A percentile compares a stretch with the other conserved stretches of the same genome.
Evolutionary conservation across 306 rosid species (phyloP).

Genomic region (Vachellia collinsii): DNA sequence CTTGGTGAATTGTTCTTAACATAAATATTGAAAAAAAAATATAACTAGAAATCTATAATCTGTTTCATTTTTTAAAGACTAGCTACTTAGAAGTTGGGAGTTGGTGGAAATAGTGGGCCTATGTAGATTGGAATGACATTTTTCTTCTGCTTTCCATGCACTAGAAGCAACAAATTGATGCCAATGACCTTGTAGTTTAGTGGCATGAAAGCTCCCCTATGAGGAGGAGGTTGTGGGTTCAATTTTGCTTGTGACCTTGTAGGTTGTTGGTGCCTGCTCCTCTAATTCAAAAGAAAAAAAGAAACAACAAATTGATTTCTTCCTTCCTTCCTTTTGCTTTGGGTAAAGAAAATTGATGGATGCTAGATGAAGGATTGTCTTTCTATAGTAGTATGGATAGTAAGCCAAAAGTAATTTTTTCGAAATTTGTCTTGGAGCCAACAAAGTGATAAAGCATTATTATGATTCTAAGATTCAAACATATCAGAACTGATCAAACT

Average conservation of each 20-base stretch:
- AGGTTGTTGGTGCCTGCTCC: too few relatives aligned
- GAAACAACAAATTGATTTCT: not conserved
- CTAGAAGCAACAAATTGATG: not conserved
- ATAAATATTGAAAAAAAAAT: not conserved
- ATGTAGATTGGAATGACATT: not conserved
- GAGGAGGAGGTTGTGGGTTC: too few relatives aligned
- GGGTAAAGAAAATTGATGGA: constrained; percentile 11
- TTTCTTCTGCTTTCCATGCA: constrained; percentile 5
- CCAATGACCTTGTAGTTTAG: too few relatives aligned
- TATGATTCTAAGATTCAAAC: constrained; percentile 53
- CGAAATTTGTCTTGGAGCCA: constrained; percentile 24
- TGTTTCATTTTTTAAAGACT: not conserved
- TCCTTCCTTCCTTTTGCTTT: not conserved
- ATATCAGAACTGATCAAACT: constrained; percentile 81
- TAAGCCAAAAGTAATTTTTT: constrained; percentile 24
- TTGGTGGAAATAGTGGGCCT: not conserved
- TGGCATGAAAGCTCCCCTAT: too few relatives aligned
- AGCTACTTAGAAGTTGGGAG: not conserved
- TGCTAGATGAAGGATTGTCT: not conserved
- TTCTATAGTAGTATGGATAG: not conserved
- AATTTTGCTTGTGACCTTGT: too few relatives aligned
- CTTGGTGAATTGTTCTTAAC: not conserved
- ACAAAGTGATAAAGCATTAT: constrained; percentile 28
- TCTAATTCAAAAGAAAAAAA: too few relatives aligned
- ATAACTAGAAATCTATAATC: not conserved